These are phyloP conservation scores for Pseudogymnoascus sp. DNA, from an alignment of 2,329 filamentous ascomycete species.

Conservation along the genomic window DNA sequence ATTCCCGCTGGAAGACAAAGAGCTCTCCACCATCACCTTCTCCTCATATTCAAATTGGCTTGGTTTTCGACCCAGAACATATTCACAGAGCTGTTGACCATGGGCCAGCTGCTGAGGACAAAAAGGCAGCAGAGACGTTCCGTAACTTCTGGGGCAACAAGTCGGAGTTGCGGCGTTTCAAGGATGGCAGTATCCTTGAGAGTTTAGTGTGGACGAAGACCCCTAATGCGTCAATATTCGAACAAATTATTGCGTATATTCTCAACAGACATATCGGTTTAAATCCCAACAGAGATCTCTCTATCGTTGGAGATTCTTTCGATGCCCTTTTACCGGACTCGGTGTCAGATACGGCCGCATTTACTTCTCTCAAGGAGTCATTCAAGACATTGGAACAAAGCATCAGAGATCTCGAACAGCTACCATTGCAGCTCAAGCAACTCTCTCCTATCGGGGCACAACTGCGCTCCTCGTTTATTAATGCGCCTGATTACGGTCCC, in stretches of 20 bases:
- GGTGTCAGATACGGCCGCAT: slow-evolving; percentile 43
- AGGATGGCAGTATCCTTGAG: slow-evolving; percentile 88
- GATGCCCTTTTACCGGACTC: slow-evolving; percentile 36
- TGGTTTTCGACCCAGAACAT: slow-evolving; percentile 68
- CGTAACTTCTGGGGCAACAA: slow-evolving; percentile 93
- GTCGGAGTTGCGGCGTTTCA: slow-evolving; percentile 87
- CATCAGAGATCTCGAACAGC: slow-evolving; percentile 68
- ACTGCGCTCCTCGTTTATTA: slow-evolving; percentile 66
- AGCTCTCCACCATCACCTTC: slow-evolving; percentile 30
- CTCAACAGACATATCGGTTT: slow-evolving; percentile 63
- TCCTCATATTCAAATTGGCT: slow-evolving; percentile 51
- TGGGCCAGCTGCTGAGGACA: slow-evolving; percentile 79
- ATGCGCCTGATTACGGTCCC: slow-evolving; percentile 43
- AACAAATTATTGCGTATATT: slow-evolving; percentile 72
- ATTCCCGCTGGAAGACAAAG: slow-evolving; percentile 43
- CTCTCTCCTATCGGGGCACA: slow-evolving; percentile 66
- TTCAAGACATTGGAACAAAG: slow-evolving; percentile 71
- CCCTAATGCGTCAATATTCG: slow-evolving; percentile 57
- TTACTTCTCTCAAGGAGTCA: slow-evolving; percentile 61
- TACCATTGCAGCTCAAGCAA: slow-evolving; percentile 82
- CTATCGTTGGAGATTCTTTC: slow-evolving; percentile 42
- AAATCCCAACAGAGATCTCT: slow-evolving; percentile 36
- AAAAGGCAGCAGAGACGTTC: slow-evolving; percentile 74
- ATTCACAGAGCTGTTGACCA: slow-evolving; percentile 75
- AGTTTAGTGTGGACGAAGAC: slow-evolving; percentile 77